Conservation (phyloP, 345 rosid species). For the Triadica sebifera region DNA sequence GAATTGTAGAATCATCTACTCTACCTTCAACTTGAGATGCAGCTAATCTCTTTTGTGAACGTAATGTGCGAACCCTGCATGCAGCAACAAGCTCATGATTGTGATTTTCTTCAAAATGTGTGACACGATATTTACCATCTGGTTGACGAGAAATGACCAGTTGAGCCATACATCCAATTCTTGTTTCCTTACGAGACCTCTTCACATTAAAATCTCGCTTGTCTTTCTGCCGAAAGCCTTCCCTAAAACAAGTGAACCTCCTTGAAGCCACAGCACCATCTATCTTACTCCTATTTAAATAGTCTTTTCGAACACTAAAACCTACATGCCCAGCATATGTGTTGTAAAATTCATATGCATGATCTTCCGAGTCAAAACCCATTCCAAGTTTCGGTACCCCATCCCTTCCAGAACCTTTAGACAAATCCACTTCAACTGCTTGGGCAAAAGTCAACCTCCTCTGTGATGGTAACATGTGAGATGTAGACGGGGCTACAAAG, state of each 20-base stretch:
- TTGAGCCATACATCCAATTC: conserved; percentile 42
- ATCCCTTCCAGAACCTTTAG: conserved; percentile 20
- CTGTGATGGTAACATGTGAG: conserved; percentile 37
- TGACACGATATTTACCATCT: conserved; percentile 37
- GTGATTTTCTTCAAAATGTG: conserved; percentile 37
- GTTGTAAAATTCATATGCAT: conserved; percentile 41
- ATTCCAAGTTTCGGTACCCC: conserved; percentile 39
- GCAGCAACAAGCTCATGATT: conserved; percentile 40
- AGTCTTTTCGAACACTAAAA: conserved; percentile 41
- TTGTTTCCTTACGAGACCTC: conserved; percentile 38
- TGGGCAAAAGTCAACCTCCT: conserved; percentile 34
- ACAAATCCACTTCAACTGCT: conserved; percentile 38
- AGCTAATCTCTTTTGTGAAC: conserved; percentile 33
- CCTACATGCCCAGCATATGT: conserved; percentile 36
- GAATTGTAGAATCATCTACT: conserved; percentile 12
- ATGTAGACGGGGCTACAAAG: conserved; percentile 24
- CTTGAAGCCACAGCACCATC: conserved; percentile 42
- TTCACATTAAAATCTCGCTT: conserved; percentile 28
- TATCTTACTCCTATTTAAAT: conserved; percentile 37
- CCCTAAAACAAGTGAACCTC: conserved; percentile 41
- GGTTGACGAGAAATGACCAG: conserved; percentile 36
- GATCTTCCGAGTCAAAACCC: conserved; percentile 39
- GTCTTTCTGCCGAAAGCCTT: conserved; percentile 41
- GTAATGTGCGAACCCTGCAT: conserved; percentile 28
- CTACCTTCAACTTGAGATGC: conserved; percentile 24